Evolutionary conservation across 2,329 filamentous ascomycete genomes (phyloP), one percentile per base, ranked within the genome.

Genomic region (Nemania sp.): DNA sequence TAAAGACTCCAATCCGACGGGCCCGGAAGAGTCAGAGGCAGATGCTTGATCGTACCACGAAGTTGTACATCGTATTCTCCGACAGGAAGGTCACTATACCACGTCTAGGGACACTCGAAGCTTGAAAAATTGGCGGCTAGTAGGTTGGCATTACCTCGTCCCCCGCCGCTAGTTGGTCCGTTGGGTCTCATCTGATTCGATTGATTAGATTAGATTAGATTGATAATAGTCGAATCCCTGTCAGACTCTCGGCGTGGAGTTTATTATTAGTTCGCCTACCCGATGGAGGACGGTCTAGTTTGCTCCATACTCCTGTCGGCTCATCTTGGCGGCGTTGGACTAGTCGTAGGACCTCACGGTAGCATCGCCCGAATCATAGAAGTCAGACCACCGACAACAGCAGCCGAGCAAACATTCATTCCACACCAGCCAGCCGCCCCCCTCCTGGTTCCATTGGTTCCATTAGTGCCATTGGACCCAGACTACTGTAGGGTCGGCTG

Each of bases 151-250:
- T 65, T 60, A 51, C 56, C 32, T 24, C 41, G 15, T n/a, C 41
- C 26, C 43, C 24, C 18, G 7, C 11, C 15, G 47, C 5, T 45
- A 15, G 27, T 41, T 13, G 22, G n/a, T 20, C 27, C 7, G 35
- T 45, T 49, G 29, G 20, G 59, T 54, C 41, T 26, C 20, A 45
- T 24, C 53, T 60, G 65, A 67, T 67, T 29, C 56, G 60, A 67
- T 63, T 67, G 64, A 67, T 66, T 53, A 56, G 64, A 66, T 66
- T 67, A 67, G 64, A 67, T 67, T 20, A 67, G 65, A 67, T 67
- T 67, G 65, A 67, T 67, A 64, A 20, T 67, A 54, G 52, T 13
- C 29, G 18, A 1, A 47, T 13, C 47, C 64, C 32, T 38, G 58
- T 41, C 8, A 7, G 53, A 22, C 24, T 57, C 43, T 38, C 41